Evolutionary conservation across 2,329 filamentous ascomycete species (phyloP).

Genomic region (Alternaria incomplexa): DNA sequence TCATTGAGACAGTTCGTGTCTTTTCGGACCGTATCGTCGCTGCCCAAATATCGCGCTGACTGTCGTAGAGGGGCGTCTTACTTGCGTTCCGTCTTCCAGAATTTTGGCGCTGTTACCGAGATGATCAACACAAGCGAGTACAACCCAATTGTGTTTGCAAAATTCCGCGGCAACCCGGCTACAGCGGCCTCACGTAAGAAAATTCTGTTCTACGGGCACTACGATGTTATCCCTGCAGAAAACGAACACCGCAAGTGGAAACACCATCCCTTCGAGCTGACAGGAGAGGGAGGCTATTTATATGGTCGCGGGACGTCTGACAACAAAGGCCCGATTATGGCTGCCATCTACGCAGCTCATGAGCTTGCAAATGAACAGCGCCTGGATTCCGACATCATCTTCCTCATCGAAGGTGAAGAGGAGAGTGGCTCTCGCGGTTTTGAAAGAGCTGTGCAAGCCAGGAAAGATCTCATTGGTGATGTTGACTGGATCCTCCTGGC

Average conservation of each 20-base stretch:
- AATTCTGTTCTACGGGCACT: constrained; percentile 96
- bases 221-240: constrained; percentile 93
- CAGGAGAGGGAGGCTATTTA: constrained; percentile 87
- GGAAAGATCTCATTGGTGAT: constrained; percentile 84
- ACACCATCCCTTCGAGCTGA: constrained; percentile 86
- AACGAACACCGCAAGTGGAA: constrained; percentile 83
- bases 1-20: constrained; percentile 83
- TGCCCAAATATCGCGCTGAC: constrained; percentile 85
- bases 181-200: constrained; percentile 74
- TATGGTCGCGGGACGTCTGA: constrained; percentile 97
- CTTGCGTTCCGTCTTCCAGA: constrained; percentile 87
- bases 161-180: constrained; percentile 78
- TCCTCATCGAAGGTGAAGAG: constrained; percentile 95
- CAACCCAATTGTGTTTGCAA: constrained; percentile 93
- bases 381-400: constrained; percentile 86
- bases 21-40: constrained; percentile 89
- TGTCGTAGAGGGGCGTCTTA: constrained; percentile 93
- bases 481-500: constrained; percentile 95
- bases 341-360: constrained; percentile 90
- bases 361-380: constrained; percentile 85
- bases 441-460: constrained; percentile 76
- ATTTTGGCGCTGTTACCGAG: constrained; percentile 80
- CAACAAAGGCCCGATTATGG: constrained; percentile 95
- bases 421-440: constrained; percentile 94
- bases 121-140: constrained; percentile 85